Conservation (phyloP, 805 yeast genomes). For the Kodamaea hsintzibuensis region DNA sequence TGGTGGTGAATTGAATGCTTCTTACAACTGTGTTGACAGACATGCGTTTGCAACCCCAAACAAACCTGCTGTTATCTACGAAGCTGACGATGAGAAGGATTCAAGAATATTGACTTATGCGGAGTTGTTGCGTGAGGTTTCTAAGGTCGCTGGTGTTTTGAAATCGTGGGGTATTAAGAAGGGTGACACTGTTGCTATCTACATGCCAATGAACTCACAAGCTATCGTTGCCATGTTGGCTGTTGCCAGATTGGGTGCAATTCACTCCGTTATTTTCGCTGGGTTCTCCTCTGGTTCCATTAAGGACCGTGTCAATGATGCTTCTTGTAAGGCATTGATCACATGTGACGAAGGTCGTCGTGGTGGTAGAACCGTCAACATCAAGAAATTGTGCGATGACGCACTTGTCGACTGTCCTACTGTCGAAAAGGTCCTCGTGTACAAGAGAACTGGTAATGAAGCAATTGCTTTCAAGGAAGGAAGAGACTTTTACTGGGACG, state of each 20-base stretch:
- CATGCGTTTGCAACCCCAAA: slow-evolving; percentile 72
- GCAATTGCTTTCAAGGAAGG: slow-evolving; percentile 50
- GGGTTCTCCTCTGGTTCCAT: slow-evolving; percentile 77
- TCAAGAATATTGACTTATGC: slow-evolving; percentile 66
- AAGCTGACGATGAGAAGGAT: slow-evolving; percentile 75
- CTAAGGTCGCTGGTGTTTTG: slow-evolving; percentile 69
- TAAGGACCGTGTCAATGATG: slow-evolving; percentile 71
- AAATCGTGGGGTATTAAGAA: slow-evolving; percentile 65
- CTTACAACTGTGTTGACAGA: slow-evolving; percentile 80
- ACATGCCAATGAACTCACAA: slow-evolving; percentile 84
- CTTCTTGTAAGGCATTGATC: slow-evolving; percentile 68
- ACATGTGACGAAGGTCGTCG: slow-evolving; percentile 82
- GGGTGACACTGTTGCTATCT: slow-evolving; percentile 86
- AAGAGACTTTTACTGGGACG: slow-evolving; percentile 79
- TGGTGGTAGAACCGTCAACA: slow-evolving; percentile 80
- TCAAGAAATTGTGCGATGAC: slow-evolving; percentile 81
- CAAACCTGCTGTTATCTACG: slow-evolving; percentile 74
- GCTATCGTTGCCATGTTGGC: slow-evolving; percentile 77
- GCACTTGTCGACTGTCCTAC: slow-evolving; percentile 67
- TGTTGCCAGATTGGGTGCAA: slow-evolving; percentile 76
- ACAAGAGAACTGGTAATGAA: slow-evolving; percentile 67
- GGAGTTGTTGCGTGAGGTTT: slow-evolving; percentile 69
- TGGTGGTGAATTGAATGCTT: slow-evolving; percentile 78
- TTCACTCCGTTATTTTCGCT: slow-evolving; percentile 84
- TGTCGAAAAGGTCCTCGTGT: slow-evolving; percentile 70